Evolutionary conservation across 2,329 filamentous ascomycete genomes (phyloP).

Genomic region (Didymella pinodella): DNA sequence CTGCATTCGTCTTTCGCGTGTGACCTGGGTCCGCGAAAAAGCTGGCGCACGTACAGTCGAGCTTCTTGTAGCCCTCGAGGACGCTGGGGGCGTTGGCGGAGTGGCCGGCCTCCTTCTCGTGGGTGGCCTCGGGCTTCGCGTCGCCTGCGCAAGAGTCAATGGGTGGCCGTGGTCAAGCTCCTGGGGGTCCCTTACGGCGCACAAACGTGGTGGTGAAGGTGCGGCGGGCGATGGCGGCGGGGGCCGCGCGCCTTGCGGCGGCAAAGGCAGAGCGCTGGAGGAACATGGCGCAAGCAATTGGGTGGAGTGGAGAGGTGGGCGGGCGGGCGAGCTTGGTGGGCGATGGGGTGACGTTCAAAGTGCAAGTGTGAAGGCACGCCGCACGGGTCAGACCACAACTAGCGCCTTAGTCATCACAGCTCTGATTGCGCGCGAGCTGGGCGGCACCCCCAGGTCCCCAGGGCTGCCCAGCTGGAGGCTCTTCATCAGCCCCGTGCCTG

Average conservation of each 20-base stretch:
- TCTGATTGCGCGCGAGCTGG: neutral
- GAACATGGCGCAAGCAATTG: slow-evolving; percentile 55
- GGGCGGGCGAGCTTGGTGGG: slow-evolving; percentile 39
- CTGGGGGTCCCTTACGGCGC: slow-evolving; percentile 53
- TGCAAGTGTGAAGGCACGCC: no score
- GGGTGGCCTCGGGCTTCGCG: slow-evolving; percentile 43
- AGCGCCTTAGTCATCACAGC: slow-evolving; percentile 10
- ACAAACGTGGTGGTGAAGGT: slow-evolving; percentile 57
- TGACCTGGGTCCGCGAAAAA: slow-evolving; percentile 11
- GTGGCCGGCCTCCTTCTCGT: slow-evolving; percentile 48
- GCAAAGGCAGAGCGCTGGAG: slow-evolving; percentile 60
- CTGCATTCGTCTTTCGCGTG: neutral
- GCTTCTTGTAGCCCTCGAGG: slow-evolving; percentile 53
- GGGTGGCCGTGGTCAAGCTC: slow-evolving; percentile 43
- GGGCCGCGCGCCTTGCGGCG: slow-evolving; percentile 56
- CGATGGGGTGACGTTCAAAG: slow-evolving; percentile 33
- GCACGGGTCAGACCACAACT: no score
- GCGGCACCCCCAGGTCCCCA: neutral
- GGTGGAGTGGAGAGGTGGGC: slow-evolving; percentile 41
- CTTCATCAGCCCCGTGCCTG: slow-evolving; percentile 4
- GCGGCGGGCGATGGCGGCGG: slow-evolving; percentile 53
- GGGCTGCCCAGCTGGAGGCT: no score
- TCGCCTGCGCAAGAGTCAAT: slow-evolving; percentile 46
- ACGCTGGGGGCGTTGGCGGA: slow-evolving; percentile 38
- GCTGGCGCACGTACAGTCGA: slow-evolving; percentile 52